These are phyloP conservation scores for Lipomyces kockii DNA, from an alignment of 805 yeast genomes.

Conservation along the genomic window DNA sequence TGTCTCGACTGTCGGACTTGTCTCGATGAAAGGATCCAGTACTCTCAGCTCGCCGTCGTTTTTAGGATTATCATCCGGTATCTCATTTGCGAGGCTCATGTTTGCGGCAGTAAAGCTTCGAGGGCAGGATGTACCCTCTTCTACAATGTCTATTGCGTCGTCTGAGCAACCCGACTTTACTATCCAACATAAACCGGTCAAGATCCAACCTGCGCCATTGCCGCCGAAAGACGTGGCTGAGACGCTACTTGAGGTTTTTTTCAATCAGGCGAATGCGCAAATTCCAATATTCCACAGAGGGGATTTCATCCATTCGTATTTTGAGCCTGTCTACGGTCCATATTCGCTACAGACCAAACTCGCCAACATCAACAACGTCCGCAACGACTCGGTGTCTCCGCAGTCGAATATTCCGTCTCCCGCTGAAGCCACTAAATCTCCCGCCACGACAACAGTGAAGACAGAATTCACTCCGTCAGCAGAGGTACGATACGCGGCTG, in stretches of 20 bases:
- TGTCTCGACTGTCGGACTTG: slow-evolving; percentile 41
- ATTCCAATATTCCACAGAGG: slow-evolving; percentile 84
- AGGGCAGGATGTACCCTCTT: slow-evolving; percentile 42
- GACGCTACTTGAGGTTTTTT: slow-evolving; percentile 63
- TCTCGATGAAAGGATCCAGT: slow-evolving; percentile 39
- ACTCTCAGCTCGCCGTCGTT: slow-evolving; percentile 38
- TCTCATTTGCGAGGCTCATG: slow-evolving; percentile 76
- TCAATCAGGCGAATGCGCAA: slow-evolving; percentile 81
- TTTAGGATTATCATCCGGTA: slow-evolving; percentile 51
- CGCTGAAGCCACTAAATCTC: slow-evolving; percentile 5
- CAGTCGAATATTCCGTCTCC: slow-evolving; percentile 6
- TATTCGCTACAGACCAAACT: slow-evolving; percentile 58
- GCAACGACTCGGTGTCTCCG: slow-evolving; percentile 28
- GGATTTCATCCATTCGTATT: slow-evolving; percentile 65
- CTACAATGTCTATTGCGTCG: slow-evolving; percentile 33
- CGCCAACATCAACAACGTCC: slow-evolving; percentile 47
- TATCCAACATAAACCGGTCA: slow-evolving; percentile 34
- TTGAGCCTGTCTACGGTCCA: slow-evolving; percentile 79
- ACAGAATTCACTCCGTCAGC: slow-evolving; percentile 19
- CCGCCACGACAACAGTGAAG: slow-evolving; percentile 21
- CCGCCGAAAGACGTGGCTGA: slow-evolving; percentile 77
- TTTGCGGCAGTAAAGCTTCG: slow-evolving; percentile 69
- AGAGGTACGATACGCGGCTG: neutral
- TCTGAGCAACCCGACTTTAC: slow-evolving; percentile 38
- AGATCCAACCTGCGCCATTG: slow-evolving; percentile 53